phyloP scores from a whole-genome alignment of 176 grass and related monocot genomes.

The Rhynchospora pubera region DNA sequence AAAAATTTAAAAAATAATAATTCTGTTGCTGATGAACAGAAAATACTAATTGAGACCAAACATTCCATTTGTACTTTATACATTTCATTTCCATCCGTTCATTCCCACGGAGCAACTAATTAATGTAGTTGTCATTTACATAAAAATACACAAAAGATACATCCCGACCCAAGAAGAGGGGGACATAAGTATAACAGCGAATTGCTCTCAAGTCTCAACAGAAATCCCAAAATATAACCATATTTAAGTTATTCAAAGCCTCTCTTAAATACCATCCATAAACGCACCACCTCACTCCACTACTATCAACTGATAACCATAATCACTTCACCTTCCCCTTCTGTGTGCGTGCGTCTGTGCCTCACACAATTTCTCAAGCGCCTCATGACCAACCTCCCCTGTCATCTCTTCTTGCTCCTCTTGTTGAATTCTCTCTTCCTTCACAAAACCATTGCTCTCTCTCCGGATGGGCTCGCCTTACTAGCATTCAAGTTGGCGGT shows the following conservation, averaged over 20 bases:
- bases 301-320: constrained; percentile 6
- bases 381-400: constrained; percentile 28
- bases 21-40: not conserved
- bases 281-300: constrained; percentile 18
- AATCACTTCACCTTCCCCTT: constrained; percentile 2
- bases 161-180: not conserved
- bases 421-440: constrained; percentile 20
- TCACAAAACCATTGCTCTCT: constrained; percentile 29
- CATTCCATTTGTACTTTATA: not conserved
- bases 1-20: not conserved
- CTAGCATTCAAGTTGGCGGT: constrained; percentile 75
- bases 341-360: not conserved
- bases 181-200: not conserved
- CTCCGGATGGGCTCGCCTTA: constrained; percentile 53
- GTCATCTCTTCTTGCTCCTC: constrained; percentile 20
- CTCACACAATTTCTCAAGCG: not conserved
- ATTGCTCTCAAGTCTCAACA: not conserved
- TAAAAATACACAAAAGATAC: not conserved
- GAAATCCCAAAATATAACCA: not conserved
- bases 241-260: not conserved
- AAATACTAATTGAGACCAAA: constrained; percentile 1
- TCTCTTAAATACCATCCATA: constrained; percentile 28
- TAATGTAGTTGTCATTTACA: constrained; percentile 4
- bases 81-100: not conserved
- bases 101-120: not conserved